Base-by-base conservation (phyloP, 345 rosid species). In the Laguncularia racemosa region DNA sequence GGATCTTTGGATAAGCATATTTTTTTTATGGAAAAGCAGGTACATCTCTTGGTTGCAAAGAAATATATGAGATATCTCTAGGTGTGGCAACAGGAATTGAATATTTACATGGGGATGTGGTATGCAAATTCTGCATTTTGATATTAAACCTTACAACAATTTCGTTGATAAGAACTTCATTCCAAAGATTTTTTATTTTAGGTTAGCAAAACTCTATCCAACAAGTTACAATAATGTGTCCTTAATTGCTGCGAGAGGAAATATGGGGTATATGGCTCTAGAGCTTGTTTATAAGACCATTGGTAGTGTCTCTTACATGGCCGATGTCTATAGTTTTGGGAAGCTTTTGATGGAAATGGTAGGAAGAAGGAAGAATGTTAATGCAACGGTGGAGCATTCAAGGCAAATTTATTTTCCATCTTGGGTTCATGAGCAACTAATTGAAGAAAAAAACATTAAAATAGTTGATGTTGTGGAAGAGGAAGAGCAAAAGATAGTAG, bases 1-100 rank as follows among this genome's bases (percentile, higher is more conserved):
- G 71, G 71, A 40, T 60, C 65, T 15, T 60, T 67, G 6, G 65
- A 67, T 33, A 60, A 60, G 33, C 5, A 48, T 13, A 21, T 59
- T 16, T 66, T 59, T 26, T 28, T 48, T 9, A 20, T 45, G 19
- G 40, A 50, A 14, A 55, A 60, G 1, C n/a, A n/a, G 40, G 26
- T 11, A 51, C 13, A 28, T 26, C 33, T 1, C 16, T 58, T 3
- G 15, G 46, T 45, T 62, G 53, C 58, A 2, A 51, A 6, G 55
- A 53, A 17, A 46, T 53, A 47, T 26, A 52, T 11, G 59, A 55
- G 4, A 62, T 62, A 14, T 58, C 53, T 44, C 3, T 50, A 13
- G 53, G 23, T 17, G 53, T 50, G 14, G 53, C 53, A 6, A 19
- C 23, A 7, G 53, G 53, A 16, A 50, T 50, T 33, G 40, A 33